These are phyloP conservation scores for Talaromyces sp. DNA, from an alignment of 2,329 filamentous ascomycete genomes.

Conservation along the genomic window DNA sequence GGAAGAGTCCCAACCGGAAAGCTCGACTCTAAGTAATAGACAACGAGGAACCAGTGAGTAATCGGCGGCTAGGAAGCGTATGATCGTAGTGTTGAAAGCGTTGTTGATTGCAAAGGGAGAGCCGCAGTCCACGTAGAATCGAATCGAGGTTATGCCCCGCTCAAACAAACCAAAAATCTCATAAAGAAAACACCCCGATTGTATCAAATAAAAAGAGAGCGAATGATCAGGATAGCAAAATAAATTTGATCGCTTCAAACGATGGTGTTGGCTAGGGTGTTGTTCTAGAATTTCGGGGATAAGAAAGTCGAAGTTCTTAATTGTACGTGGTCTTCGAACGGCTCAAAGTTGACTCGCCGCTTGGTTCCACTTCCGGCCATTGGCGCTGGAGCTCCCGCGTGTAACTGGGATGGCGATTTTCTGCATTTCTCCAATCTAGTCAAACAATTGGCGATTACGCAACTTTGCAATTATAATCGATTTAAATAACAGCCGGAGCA, in stretches of 20 bases:
- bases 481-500: too few species aligned
- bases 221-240: not conserved
- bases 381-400: slow-evolving; percentile 10
- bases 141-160: slow-evolving; percentile 1
- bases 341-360: slow-evolving; percentile 8
- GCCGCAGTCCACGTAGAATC: slow-evolving; percentile 2
- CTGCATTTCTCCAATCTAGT: not conserved
- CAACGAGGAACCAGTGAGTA: not conserved
- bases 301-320: not conserved
- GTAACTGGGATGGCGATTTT: slow-evolving; percentile 23
- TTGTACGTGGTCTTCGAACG: slow-evolving; percentile 11
- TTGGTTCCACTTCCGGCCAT: slow-evolving; percentile 7
- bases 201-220: not conserved
- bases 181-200: not conserved
- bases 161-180: not conserved
- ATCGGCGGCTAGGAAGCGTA: not conserved
- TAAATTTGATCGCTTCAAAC: not conserved
- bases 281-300: not conserved
- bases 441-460: too few species aligned
- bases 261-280: slow-evolving; percentile 1
- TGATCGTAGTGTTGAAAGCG: not conserved
- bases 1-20: not conserved
- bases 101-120: not conserved
- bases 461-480: not conserved
- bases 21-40: not conserved